Evolutionary conservation across 768 basidiomycete genomes (phyloP).

Genomic region (Floccularia luteovirens): DNA sequence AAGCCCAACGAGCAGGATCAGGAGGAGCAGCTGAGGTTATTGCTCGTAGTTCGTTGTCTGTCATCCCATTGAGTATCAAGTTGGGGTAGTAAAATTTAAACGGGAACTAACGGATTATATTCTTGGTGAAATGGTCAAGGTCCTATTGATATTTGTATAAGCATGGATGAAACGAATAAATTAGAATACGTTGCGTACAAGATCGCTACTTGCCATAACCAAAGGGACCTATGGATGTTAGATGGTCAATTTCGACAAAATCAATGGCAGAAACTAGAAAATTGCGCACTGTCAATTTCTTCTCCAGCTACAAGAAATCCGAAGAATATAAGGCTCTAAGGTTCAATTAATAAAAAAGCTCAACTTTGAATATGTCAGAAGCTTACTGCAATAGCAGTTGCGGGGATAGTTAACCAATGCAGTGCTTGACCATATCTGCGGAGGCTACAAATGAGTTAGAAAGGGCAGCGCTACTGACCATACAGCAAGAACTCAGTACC

Average conservation of each 20-base stretch:
- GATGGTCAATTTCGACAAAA: conserved; percentile 16
- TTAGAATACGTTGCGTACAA: conserved; percentile 30
- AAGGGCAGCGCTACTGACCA: conserved; percentile 25
- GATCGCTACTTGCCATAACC: conserved; percentile 68
- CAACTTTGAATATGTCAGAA: conserved; percentile 52
- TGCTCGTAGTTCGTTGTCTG: conserved; percentile 51
- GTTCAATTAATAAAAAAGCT: too few species aligned
- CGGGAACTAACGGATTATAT: conserved; percentile 48
- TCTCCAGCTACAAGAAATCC: conserved; percentile 70
- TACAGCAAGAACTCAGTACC: conserved; percentile 31
- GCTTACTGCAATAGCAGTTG: conserved; percentile 43
- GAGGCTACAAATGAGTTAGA: conserved; percentile 34
- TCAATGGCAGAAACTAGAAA: background rate
- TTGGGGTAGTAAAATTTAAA: conserved; percentile 2
- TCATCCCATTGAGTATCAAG: background rate
- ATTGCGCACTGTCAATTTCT: conserved; percentile 56
- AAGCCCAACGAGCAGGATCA: conserved; percentile 54
- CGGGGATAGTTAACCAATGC: conserved; percentile 60
- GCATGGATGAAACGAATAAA: conserved; percentile 2
- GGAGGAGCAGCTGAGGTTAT: conserved; percentile 55
- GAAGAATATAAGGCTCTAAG: conserved; percentile 61
- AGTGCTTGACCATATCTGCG: conserved; percentile 55
- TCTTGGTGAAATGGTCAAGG: conserved; percentile 64
- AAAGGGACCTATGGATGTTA: conserved; percentile 30
- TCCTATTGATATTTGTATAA: conserved; percentile 26